Conservation (phyloP, 225 moss, liverwort and hornwort genomes). For the Pseudisothecium myosuroides region DNA sequence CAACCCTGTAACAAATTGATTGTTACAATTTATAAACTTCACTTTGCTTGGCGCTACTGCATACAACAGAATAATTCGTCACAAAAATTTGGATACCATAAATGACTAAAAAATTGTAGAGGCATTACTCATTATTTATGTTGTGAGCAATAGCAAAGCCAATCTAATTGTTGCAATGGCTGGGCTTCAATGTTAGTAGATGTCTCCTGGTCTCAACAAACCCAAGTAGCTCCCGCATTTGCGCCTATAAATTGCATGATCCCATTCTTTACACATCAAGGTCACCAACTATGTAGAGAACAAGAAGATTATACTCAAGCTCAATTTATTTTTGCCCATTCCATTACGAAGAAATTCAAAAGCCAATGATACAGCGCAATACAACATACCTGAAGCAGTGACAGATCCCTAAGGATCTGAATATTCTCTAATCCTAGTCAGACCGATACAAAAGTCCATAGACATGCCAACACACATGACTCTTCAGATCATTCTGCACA, state of each 20-base stretch:
- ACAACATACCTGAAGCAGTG: slow-evolving; percentile 53
- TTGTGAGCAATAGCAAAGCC: slow-evolving; percentile 89
- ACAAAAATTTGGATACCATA: too few relatives aligned
- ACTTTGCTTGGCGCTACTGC: too few relatives aligned
- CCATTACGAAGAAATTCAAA: not conserved
- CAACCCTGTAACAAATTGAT: too few relatives aligned
- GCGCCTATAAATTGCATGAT: slow-evolving; percentile 44
- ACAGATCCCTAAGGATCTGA: slow-evolving; percentile 83
- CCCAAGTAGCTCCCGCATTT: slow-evolving; percentile 94
- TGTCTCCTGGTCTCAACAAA: slow-evolving; percentile 98
- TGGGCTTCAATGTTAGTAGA: slow-evolving; percentile 84
- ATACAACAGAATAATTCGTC: too few relatives aligned
- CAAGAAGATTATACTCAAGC: not conserved
- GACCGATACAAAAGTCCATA: too few relatives aligned
- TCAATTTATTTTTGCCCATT: not conserved
- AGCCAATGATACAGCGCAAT: not conserved
- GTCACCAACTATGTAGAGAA: not conserved
- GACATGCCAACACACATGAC: too few relatives aligned
- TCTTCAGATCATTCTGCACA: too few relatives aligned
- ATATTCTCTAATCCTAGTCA: slow-evolving; percentile 22
- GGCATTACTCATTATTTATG: too few relatives aligned
- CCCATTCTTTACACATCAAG: not conserved
- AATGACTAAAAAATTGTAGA: too few relatives aligned
- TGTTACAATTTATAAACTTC: too few relatives aligned
- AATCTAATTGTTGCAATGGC: slow-evolving; percentile 98